Percentiles rank a stretch among this genome's conserved stretches.
These are phyloP conservation scores for Suhomyces xylopsoci DNA, from an alignment of 805 yeast genomes.

Conservation along the genomic window DNA sequence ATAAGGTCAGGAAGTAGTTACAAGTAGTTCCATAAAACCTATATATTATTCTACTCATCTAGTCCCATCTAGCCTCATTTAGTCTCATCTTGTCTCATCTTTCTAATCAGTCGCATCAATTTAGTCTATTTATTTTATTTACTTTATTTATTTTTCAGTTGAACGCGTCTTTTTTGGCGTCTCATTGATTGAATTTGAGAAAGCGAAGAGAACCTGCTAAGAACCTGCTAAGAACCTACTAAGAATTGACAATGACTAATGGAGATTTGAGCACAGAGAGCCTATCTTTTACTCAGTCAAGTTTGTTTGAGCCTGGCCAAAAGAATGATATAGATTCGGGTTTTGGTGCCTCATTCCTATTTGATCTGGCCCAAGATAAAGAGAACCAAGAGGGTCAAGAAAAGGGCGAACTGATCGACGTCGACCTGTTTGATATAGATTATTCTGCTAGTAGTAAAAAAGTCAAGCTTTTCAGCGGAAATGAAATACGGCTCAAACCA, in stretches of 20 bases:
- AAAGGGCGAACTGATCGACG: no score
- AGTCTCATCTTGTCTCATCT: no score
- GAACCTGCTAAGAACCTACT: no score
- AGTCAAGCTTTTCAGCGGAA: constrained; percentile 11
- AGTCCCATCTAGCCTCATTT: no score
- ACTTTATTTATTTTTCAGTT: no score
- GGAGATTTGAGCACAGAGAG: constrained; percentile 1
- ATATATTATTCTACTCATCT: no score
- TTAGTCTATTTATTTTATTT: no score
- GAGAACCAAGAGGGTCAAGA: neutral
- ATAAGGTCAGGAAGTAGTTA: no score
- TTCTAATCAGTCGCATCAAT: no score
- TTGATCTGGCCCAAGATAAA: neutral
- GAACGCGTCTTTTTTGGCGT: neutral
- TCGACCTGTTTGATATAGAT: no score
- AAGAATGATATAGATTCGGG: neutral
- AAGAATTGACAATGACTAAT: no score
- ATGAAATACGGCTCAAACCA: constrained; percentile 8
- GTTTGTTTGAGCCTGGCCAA: constrained; percentile 9
- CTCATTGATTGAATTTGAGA: neutral
- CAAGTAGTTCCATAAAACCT: no score
- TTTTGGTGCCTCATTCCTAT: constrained; percentile 2
- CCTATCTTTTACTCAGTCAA: constrained; percentile 13
- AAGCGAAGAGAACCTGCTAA: neutral
- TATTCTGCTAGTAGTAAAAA: constrained; percentile 1